Evolutionary conservation across 306 rosid species (phyloP).

Genomic region (Trifolium fragiferum): DNA sequence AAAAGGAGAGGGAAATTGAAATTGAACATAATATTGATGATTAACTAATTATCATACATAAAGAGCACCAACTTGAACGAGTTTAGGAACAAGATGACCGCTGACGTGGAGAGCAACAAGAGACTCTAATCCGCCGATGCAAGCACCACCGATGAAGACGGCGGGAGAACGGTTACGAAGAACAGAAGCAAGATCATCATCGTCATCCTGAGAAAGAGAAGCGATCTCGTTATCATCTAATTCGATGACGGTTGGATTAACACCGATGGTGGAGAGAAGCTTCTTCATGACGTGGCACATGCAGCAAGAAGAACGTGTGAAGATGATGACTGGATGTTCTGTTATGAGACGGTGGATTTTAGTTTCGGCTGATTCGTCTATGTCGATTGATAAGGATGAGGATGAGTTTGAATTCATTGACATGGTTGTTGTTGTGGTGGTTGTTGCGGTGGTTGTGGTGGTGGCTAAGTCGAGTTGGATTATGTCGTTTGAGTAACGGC

Average conservation of each 20-base stretch:
- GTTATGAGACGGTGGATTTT: constrained; percentile 89
- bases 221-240: constrained; percentile 88
- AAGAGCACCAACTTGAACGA: constrained; percentile 88
- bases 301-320: constrained; percentile 88
- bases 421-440: constrained; percentile 26
- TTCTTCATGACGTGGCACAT: constrained; percentile 99
- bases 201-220: constrained; percentile 53
- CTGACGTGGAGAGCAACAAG: constrained; percentile 96
- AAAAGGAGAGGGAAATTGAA: not conserved
- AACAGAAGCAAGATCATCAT: constrained; percentile 12
- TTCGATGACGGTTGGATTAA: constrained; percentile 95
- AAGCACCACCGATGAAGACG: constrained; percentile 81
- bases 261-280: constrained; percentile 86
- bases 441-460: not conserved
- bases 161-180: constrained; percentile 58
- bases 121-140: constrained; percentile 85
- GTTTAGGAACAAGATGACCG: constrained; percentile 91
- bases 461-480: constrained; percentile 59
- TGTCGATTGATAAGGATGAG: constrained; percentile 79
- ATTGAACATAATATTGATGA: not conserved
- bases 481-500: constrained; percentile 72
- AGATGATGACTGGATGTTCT: constrained; percentile 91
- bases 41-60: constrained; percentile 49
- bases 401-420: constrained; percentile 15
- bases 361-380: constrained; percentile 75